Conservation (phyloP, 2,329 filamentous ascomycete species). For the Cladosporium velox region DNA sequence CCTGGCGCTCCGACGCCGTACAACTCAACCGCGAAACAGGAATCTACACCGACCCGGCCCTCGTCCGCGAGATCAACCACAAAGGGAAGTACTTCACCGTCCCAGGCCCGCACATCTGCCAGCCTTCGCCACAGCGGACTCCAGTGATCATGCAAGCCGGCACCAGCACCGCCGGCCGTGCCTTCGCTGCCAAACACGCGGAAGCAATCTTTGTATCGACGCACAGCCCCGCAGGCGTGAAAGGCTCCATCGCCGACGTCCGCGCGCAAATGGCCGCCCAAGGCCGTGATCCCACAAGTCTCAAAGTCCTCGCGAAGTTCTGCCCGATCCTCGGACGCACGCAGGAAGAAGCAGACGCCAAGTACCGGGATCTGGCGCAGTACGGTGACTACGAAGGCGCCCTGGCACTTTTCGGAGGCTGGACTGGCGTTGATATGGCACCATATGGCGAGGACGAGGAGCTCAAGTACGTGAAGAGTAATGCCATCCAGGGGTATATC, state of each 20-base stretch:
- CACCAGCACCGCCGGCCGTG: conserved; percentile 65
- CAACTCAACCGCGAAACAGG: conserved; percentile 59
- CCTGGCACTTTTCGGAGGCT: conserved; percentile 70
- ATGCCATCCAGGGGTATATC: conserved; percentile 60
- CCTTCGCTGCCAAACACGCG: conserved; percentile 69
- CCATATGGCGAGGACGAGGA: conserved; percentile 65
- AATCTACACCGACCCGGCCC: conserved; percentile 60
- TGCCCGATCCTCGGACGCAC: conserved; percentile 66
- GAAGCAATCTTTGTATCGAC: conserved; percentile 71
- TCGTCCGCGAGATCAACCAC: conserved; percentile 68
- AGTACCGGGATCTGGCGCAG: conserved; percentile 62
- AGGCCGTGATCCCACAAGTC: conserved; percentile 60
- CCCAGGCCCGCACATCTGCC: conserved; percentile 65
- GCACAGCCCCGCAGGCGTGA: conserved; percentile 63
- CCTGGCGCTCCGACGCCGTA: conserved; percentile 68
- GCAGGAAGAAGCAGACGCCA: conserved; percentile 65
- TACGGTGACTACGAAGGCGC: conserved; percentile 68
- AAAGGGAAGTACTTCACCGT: conserved; percentile 64
- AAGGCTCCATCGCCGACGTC: conserved; percentile 64
- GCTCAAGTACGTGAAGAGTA: conserved; percentile 61
- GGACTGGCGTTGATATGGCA: conserved; percentile 68
- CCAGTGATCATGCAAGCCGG: conserved; percentile 71
- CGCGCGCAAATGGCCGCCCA: conserved; percentile 56
- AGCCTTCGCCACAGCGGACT: conserved; percentile 67
- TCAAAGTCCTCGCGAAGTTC: conserved; percentile 69